Evolutionary conservation across 2,329 filamentous ascomycete genomes (phyloP), one percentile per base, ranked within the genome.

Genomic region (Chaetothyriales sp.): DNA sequence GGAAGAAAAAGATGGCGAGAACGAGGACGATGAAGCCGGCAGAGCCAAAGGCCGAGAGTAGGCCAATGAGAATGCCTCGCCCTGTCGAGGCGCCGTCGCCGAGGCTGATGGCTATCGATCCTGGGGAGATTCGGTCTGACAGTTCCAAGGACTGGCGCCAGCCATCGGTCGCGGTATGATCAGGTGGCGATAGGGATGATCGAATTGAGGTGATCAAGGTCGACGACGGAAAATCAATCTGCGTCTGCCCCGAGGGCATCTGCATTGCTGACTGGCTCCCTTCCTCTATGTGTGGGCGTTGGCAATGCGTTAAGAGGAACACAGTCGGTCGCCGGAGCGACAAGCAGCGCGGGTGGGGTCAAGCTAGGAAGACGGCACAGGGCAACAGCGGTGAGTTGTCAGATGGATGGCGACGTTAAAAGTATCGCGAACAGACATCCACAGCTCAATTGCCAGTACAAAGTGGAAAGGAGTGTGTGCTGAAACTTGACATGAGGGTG

Each of bases 41-140:
- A 43, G 89, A 94, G 56, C 89, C 90, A 69, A 97, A 90, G 13
- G 90, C 94, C 43, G 89, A 95, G 56, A 95, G 77, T 65, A 98
- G 82, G 60, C 90, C 92, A 67, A 98, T 97, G 68, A 97, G 77
- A 63, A 97, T 86, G 67, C 90, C 90, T 65, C 80, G 82, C 54
- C 79, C 80, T 50, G 79, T 80, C 40, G 77, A 79, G 51, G 73
- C 74, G 58, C 69, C 64, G 61, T 69, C 67, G 64, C 62, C 63
- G 54, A 65, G 63, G 44, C 63, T 62, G 51, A 65, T 64, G 49
- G 63, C 61, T 47, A 64, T 66, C 19, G 58, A 60, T 18, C 53
- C 53, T 28, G 57, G 50, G 15, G 57, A 49, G 44, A 50, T 54
- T 56, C 51, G 44, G 46, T 33, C 18, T 53, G 51, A 28, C 52